Evolutionary conservation across 2,329 filamentous ascomycete species (phyloP).

Genomic region (Gremmenia infestans): DNA sequence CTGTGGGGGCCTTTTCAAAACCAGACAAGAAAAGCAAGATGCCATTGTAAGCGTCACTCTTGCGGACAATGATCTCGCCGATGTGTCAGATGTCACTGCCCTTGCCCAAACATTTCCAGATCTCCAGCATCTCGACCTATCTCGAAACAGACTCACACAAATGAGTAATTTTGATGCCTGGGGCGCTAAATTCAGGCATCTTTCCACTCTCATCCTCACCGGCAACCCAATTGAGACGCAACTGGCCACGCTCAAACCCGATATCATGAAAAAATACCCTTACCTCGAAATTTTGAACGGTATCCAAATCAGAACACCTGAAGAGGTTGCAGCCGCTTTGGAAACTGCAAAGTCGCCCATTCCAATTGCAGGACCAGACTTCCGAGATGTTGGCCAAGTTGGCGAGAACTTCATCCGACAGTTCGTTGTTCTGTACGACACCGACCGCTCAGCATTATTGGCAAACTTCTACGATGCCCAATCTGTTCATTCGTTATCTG

Average conservation of each 20-base stretch:
- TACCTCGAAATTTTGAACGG: conserved; percentile 74
- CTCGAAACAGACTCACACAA: conserved; percentile 70
- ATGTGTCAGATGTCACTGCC: conserved; percentile 66
- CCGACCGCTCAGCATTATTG: conserved; percentile 58
- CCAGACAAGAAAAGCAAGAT: conserved; percentile 64
- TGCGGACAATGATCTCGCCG: conserved; percentile 71
- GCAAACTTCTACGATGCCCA: conserved; percentile 68
- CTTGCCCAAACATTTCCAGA: conserved; percentile 78
- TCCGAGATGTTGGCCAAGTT: conserved; percentile 68
- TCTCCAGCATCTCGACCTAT: conserved; percentile 83
- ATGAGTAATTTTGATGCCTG: conserved; percentile 66
- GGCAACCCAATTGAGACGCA: conserved; percentile 68
- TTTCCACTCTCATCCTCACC: conserved; percentile 76
- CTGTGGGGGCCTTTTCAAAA: conserved; percentile 72
- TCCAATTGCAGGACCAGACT: conserved; percentile 60
- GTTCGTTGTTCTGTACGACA: conserved; percentile 72
- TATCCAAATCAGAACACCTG: conserved; percentile 65
- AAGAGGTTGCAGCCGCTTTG: conserved; percentile 57
- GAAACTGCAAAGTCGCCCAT: conserved; percentile 48
- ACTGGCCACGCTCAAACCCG: conserved; percentile 60
- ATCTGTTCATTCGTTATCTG: conserved; percentile 70
- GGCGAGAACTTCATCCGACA: conserved; percentile 70
- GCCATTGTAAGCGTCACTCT: conserved; percentile 79
- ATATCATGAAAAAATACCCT: conserved; percentile 78
- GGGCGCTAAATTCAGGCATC: conserved; percentile 70